These are phyloP conservation scores for Mycena galericulata DNA, from an alignment of 768 basidiomycete species.

Conservation along the genomic window DNA sequence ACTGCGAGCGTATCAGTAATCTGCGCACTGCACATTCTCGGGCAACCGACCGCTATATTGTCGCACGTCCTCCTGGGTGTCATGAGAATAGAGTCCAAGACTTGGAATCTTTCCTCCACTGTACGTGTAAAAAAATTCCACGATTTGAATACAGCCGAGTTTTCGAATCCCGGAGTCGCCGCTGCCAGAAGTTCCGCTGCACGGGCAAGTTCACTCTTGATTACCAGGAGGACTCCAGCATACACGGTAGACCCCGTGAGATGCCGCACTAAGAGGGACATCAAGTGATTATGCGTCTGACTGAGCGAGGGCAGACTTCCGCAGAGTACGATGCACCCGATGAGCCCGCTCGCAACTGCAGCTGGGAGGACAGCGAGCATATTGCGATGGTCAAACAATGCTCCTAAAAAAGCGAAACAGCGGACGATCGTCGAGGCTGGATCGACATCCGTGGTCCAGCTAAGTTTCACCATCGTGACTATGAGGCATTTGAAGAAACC, in stretches of 20 bases:
- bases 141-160: not conserved
- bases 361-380: not conserved
- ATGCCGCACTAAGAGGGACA: not conserved
- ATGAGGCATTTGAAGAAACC: not conserved
- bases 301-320: not conserved
- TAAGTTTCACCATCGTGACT: not conserved
- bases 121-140: not conserved
- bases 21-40: not conserved
- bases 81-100: not conserved
- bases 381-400: not conserved
- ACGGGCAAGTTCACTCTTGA: not conserved
- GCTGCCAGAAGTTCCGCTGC: not conserved
- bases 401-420: not conserved
- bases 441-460: not conserved
- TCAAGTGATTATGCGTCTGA: not conserved
- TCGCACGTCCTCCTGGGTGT: not conserved
- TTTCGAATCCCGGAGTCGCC: not conserved
- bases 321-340: not conserved
- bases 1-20: not conserved
- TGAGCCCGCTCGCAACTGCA: not conserved
- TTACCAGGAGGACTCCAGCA: not conserved
- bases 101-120: not conserved
- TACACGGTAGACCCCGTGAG: not conserved
- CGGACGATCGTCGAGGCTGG: not conserved
- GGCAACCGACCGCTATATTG: not conserved